Evolutionary conservation across 2,329 filamentous ascomycete genomes (phyloP).

Genomic region (Colletotrichum sidae): DNA sequence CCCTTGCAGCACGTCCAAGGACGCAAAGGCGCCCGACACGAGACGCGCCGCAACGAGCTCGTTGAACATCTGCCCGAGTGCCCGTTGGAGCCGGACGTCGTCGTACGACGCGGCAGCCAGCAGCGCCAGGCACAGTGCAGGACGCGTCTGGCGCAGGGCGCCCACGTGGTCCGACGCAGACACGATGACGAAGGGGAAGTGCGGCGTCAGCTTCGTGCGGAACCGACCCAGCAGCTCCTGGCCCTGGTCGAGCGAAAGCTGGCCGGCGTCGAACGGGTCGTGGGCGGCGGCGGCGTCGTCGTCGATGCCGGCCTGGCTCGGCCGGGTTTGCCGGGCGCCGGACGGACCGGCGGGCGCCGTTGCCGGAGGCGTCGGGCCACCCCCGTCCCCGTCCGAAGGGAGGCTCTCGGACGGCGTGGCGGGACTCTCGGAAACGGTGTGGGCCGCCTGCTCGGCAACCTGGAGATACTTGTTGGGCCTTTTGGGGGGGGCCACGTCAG

Average conservation of each 20-base stretch:
- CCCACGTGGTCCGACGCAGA: constrained; percentile 36
- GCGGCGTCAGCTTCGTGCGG: constrained; percentile 41
- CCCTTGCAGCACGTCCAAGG: constrained; percentile 46
- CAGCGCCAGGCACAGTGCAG: constrained; percentile 44
- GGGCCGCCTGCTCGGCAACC: constrained; percentile 14
- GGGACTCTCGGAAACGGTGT: constrained; percentile 16
- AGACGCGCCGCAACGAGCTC: constrained; percentile 42
- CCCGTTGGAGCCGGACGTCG: constrained; percentile 41
- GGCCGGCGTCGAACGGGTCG: constrained; percentile 41
- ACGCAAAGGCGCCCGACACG: constrained; percentile 41
- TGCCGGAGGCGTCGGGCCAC: constrained; percentile 4
- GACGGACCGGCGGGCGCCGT: not conserved
- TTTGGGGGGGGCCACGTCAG: constrained; percentile 5
- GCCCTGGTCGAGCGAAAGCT: constrained; percentile 41
- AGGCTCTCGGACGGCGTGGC: constrained; percentile 12
- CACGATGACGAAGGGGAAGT: constrained; percentile 47
- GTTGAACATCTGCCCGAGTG: constrained; percentile 44
- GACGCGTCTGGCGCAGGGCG: constrained; percentile 40
- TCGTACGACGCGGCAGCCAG: constrained; percentile 42
- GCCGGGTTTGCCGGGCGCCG: not conserved
- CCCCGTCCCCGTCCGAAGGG: constrained; percentile 3
- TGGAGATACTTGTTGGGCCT: constrained; percentile 25
- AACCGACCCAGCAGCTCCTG: constrained; percentile 43
- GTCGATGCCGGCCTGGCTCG: not conserved
- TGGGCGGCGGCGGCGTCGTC: not conserved